Conservation (phyloP, 2,329 filamentous ascomycete genomes). For the Ceratocystis smalleyi region DNA sequence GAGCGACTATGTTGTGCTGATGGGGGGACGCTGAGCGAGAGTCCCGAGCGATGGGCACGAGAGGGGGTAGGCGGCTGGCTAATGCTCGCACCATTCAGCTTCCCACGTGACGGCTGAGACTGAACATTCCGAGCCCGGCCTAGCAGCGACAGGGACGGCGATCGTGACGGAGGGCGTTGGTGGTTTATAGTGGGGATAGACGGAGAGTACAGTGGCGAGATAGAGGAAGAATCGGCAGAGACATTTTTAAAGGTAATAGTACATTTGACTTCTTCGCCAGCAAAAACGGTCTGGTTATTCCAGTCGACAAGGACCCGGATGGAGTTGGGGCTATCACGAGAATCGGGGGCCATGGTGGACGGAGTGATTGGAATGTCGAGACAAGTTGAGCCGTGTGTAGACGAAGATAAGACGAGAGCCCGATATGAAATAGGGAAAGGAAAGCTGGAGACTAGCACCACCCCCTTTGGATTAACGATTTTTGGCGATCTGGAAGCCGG, state of each 20-base stretch:
- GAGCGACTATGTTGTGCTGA: conserved; percentile 31
- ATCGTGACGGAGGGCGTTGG: conserved; percentile 26
- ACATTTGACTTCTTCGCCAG: conserved; percentile 89
- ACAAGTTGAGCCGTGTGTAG: not conserved
- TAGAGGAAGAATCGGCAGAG: conserved; percentile 27
- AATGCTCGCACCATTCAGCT: conserved; percentile 18
- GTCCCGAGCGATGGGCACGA: conserved; percentile 49
- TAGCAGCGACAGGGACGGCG: conserved; percentile 30
- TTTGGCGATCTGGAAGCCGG: not conserved
- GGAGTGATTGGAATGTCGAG: conserved; percentile 13
- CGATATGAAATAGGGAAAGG: not conserved
- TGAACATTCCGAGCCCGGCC: conserved; percentile 27
- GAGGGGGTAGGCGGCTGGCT: conserved; percentile 25
- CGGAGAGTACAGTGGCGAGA: conserved; percentile 2
- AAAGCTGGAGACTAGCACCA: too few relatives aligned
- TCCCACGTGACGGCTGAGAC: conserved; percentile 31
- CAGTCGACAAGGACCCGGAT: conserved; percentile 93
- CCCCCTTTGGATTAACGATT: not conserved
- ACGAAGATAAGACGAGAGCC: not conserved
- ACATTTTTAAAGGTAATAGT: conserved; percentile 94
- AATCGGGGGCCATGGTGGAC: conserved; percentile 35
- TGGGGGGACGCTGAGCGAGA: conserved; percentile 46
- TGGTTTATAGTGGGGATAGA: conserved; percentile 18
- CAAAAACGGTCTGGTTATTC: conserved; percentile 87
- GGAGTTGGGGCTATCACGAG: conserved; percentile 35